Evolutionary conservation across 192 early-diverging fungal genomes (phyloP).

Genomic region (Helicostylum pulchrum): DNA sequence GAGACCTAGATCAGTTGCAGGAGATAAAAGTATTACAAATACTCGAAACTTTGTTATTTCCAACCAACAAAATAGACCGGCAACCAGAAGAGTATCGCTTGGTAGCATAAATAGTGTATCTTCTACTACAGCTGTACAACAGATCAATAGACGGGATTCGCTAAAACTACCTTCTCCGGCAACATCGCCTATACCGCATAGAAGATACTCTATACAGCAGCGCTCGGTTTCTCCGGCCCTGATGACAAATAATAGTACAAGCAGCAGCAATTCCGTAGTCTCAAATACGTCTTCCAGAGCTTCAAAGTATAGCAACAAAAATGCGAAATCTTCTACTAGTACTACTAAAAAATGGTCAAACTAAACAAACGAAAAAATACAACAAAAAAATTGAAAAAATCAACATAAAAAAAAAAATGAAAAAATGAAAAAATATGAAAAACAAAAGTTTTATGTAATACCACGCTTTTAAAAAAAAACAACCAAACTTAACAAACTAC

Average conservation of each 20-base stretch:
- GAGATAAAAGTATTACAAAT: not conserved
- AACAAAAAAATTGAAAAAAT: no score
- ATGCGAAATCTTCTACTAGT: not conserved
- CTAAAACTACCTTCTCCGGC: not conserved
- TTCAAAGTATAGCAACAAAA: conserved; percentile 12
- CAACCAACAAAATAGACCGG: not conserved
- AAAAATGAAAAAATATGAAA: no score
- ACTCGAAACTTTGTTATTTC: not conserved
- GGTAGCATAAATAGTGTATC: not conserved
- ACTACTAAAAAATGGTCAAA: not conserved
- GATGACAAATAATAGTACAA: not conserved
- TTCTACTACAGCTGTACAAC: not conserved
- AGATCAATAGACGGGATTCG: not conserved
- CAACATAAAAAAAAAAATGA: no score
- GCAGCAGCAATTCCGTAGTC: not conserved
- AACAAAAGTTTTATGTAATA: no score
- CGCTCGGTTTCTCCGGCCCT: conserved; percentile 13
- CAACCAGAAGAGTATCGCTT: not conserved
- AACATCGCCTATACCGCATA: conserved; percentile 5
- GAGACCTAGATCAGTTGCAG: not conserved
- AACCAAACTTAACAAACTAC: no score
- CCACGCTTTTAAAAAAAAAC: no score
- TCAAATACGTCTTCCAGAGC: not conserved
- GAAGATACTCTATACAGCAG: conserved; percentile 14
- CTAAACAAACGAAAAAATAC: not conserved